Evolutionary conservation across 2,329 filamentous ascomycete genomes (phyloP).

Genomic region (Lasiodiplodia theobromae): DNA sequence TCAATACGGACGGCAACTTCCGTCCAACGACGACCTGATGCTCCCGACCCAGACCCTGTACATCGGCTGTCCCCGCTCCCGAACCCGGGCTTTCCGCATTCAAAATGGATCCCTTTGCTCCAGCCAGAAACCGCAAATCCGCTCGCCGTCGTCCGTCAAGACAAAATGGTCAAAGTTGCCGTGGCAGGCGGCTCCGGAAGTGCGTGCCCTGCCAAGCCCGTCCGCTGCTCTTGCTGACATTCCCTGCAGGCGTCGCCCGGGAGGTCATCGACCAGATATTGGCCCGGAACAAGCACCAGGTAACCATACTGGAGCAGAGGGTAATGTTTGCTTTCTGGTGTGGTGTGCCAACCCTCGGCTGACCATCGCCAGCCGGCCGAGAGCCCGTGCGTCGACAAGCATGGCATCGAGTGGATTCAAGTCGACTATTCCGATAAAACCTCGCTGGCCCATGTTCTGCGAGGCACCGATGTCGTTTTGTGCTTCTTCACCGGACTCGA

Average conservation of each 20-base stretch:
- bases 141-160: not conserved
- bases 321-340: constrained; percentile 38
- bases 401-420: constrained; percentile 49
- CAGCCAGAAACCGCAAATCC: not conserved
- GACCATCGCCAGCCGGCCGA: constrained; percentile 23
- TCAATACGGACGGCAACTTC: constrained; percentile 5
- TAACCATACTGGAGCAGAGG: constrained; percentile 59
- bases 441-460: constrained; percentile 49
- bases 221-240: constrained; percentile 6
- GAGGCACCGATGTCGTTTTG: constrained; percentile 60
- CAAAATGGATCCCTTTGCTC: not conserved
- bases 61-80: constrained; percentile 14
- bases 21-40: constrained; percentile 7
- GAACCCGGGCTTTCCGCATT: constrained; percentile 5
- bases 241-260: constrained; percentile 57
- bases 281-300: constrained; percentile 59
- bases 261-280: constrained; percentile 62
- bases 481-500: constrained; percentile 56
- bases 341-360: constrained; percentile 7
- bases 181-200: constrained; percentile 45
- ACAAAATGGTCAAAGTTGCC: constrained; percentile 41
- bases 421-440: constrained; percentile 55
- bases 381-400: constrained; percentile 36
- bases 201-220: not conserved
- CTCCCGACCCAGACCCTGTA: constrained; percentile 7